Evolutionary conservation across 2,329 filamentous ascomycete genomes (phyloP), one percentile per base, ranked within the genome.

Genomic region (Pseudogymnoascus sp.): DNA sequence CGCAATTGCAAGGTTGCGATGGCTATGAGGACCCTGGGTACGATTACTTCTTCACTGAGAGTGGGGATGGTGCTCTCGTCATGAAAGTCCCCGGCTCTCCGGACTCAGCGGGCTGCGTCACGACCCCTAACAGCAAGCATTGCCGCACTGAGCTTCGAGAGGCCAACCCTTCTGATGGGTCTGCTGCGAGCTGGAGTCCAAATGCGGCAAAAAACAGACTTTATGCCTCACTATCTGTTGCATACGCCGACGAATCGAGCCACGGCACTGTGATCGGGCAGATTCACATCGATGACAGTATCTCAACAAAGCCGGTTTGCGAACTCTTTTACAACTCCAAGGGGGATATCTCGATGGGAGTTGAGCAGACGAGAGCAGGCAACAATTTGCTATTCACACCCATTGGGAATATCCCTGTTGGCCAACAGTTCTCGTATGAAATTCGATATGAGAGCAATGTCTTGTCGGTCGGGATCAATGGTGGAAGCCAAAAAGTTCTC

Each of bases 91-190:
- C 76, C 1, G 75, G 75, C 7, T 73, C 72, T 8, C 69, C 72
- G 1, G 65, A 66, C 14, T 68, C 62, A 31, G 67, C 73, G 1
- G 68, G 67, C 6, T 78, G 76, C 64, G 75, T 77, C 6, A 77
- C 72, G 1, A 78, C 77, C 0, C 65, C 71, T 1, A 72, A 76
- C 69, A 77, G 75, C 68, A 63, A 73, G 53, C 76, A 79, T 66
- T 78, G 77, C 67, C 76, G 76, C 29, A 77, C 74, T 8, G 77
- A 79, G 67, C 69, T 79, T 11, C 75, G 76, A 16, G 77, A 79
- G 69, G 63, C 61, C 14, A 68, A 61, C 31, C 75, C 74, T 1
- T 70, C 60, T 2, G 47, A 53, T 3, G 47, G 47, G 7, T 53
- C 47, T 53, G 47, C 47, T 31, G 47, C 47, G 14, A 70, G 65